These are phyloP conservation scores for Tetrahymena borealis DNA, from an alignment of 73 alveolate species.

Conservation along the genomic window DNA sequence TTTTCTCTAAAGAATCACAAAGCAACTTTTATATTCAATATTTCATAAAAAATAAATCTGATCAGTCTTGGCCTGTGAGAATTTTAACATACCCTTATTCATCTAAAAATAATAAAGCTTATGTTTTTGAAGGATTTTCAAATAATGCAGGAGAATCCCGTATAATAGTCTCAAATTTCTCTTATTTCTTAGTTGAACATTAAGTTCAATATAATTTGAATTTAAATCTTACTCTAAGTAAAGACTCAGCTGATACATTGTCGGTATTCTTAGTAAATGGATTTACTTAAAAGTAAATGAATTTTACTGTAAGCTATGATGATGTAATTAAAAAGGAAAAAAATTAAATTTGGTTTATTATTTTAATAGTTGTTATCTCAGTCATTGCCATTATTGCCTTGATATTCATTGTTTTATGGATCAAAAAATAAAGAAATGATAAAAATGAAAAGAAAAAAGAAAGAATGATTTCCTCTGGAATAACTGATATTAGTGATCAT, in stretches of 20 bases:
- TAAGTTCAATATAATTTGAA: not conserved
- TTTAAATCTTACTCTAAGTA: not conserved
- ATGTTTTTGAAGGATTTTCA: not conserved
- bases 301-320: not conserved
- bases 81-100: not conserved
- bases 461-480: not conserved
- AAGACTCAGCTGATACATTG: not conserved
- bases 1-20: not conserved
- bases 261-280: not conserved
- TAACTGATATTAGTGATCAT: not conserved
- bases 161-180: not conserved
- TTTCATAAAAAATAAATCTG: not conserved
- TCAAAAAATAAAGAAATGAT: not conserved
- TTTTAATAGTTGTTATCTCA: not conserved
- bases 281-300: not conserved
- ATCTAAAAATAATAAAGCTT: not conserved
- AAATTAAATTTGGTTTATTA: not conserved
- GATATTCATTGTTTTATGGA: not conserved
- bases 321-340: not conserved
- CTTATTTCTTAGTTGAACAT: not conserved
- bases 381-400: not conserved
- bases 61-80: not conserved
- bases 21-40: not conserved
- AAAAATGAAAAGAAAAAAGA: not conserved
- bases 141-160: not conserved